Evolutionary conservation across 2,329 filamentous ascomycete genomes (phyloP), one percentile per base, ranked within the genome.

Genomic region (Pseudocercospora eumusae): DNA sequence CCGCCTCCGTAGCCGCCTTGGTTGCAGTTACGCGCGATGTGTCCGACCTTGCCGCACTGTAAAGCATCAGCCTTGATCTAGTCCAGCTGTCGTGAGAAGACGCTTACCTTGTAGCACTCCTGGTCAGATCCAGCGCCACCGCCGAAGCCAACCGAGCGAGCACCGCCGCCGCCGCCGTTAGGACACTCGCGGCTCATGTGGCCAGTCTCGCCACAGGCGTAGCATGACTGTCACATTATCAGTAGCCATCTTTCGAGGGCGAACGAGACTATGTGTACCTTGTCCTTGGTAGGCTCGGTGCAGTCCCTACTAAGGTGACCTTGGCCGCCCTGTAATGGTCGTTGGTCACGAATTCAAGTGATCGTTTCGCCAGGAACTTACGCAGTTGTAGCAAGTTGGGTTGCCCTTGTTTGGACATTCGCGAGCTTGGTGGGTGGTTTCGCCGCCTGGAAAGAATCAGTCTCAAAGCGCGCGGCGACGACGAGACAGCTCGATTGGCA

Each of bases 1-100:
- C 81, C 81, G 67, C 81, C 78, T 67, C 79, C 79, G 63, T 74
- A 70, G 75, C 78, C 77, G 63, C 83, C 83, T 80, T 91, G 86
- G 74, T 85, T 83, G 86, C 91, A 95, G 85, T 92, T 92, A 73
- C 90, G 92, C 71, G 95, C 93, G 78, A 98, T 97, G 85, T 98
- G 95, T 64, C 95, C 95, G 69, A 92, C 85, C 83, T 96, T 91
- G 67, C 93, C 93, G 81, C 95, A 99, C 89, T 97, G 88, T 97
- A 97, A 87, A 92, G 96, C 33, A 50, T 66, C 33, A 68, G 64
- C 81, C 96, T 89, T 21, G 9, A n/a, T n/a, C 13, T 52, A 7
- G 33, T 21, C 7, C 7, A 15, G 15, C 6, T 13, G 25, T 18
- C 25, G 15, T 11, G 47, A 28, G 15, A 27, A 33, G 58, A 18